Conservation (phyloP, 495 filamentous ascomycete genomes). For the Aspergillus sclerotioniger region DNA sequence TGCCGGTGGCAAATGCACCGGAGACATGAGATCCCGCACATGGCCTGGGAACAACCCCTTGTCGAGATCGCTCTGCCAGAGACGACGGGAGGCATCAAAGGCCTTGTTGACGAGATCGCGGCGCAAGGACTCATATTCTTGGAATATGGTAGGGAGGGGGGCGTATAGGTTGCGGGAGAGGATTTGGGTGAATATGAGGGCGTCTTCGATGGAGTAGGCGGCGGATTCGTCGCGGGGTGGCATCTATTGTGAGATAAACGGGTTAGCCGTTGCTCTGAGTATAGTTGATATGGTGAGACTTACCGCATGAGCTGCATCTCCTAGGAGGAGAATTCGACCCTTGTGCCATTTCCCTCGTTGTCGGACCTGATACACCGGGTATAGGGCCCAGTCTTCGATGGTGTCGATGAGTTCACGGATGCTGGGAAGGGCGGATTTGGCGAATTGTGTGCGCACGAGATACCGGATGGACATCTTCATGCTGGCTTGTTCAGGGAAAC, state of each 20-base stretch:
- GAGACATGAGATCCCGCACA: constrained; percentile 13
- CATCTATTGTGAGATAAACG: background rate
- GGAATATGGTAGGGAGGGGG: constrained; percentile 34
- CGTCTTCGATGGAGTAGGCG: constrained; percentile 5
- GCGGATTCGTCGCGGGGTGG: constrained; percentile 4
- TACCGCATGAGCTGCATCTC: constrained; percentile 40
- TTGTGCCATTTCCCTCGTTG: constrained; percentile 43
- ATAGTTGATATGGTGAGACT: background rate
- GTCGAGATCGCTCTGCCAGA: constrained; percentile 43
- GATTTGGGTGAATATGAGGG: constrained; percentile 4
- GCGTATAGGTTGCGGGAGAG: constrained; percentile 2
- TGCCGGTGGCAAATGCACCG: constrained; percentile 4
- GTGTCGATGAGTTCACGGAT: constrained; percentile 41
- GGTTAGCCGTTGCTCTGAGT: background rate
- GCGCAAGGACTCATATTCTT: constrained; percentile 41
- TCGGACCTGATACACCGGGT: constrained; percentile 47
- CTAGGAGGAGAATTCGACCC: constrained; percentile 41
- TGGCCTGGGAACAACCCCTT: constrained; percentile 32
- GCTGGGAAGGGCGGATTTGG: constrained; percentile 24
- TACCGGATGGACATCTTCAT: constrained; percentile 18
- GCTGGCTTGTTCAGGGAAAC: background rate
- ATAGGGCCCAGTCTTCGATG: constrained; percentile 47
- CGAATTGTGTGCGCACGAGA: constrained; percentile 16
- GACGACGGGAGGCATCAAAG: constrained; percentile 41
- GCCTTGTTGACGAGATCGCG: constrained; percentile 37